Evolutionary conservation across 257 asterid genomes (phyloP), one percentile per base, ranked within the genome.

Genomic region (Lithospermum erythrorhizon): DNA sequence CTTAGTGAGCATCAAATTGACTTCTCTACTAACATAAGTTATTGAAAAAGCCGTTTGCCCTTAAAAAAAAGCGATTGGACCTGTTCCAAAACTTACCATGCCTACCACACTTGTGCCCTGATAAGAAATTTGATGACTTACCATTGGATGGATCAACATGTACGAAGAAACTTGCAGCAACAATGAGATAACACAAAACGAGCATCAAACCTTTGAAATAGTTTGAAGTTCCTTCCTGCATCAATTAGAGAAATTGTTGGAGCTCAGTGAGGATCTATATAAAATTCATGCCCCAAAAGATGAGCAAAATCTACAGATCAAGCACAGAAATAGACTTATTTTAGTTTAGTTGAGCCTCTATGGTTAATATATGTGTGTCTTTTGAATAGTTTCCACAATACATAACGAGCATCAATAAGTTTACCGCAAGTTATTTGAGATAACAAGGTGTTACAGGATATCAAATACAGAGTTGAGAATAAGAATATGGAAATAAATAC

Each of bases 141-240:
- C 97, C 95, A 6, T 72, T 73, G 61, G 87, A 29, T n/a, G 61
- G 69, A 74, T 81, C 75, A 18, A 76, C 64, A 45, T 81, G 84
- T 55, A 74, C 79, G 68, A 69, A 81, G 78, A 73, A 78, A 67
- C 80, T 81, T 21, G 86, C 86, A 62, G 86, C 86, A 55, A 80
- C 86, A 53, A 80, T 80, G 75, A 80, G 86, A 70, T 80, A 80
- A 74, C 86, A 80, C 51, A 80, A 70, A 65, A 80, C 72, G 63
- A 80, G 83, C 86, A 80, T 80, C 72, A 80, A 64, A 25, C 86
- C 86, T 70, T 77, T 80, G 53, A 80, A 80, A 70, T 80, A 80
- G 71, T 80, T 80, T 58, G 86, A 80, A 53, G 76, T 75, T 48
- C 86, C 86, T 67, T 80, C 86, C 86, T 80, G 78, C 75, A 73